A percentile compares a stretch with the other conserved stretches of the same genome.
These are phyloP conservation scores for Amniculicola lignicola DNA, from an alignment of 495 filamentous ascomycete species.

Conservation along the genomic window DNA sequence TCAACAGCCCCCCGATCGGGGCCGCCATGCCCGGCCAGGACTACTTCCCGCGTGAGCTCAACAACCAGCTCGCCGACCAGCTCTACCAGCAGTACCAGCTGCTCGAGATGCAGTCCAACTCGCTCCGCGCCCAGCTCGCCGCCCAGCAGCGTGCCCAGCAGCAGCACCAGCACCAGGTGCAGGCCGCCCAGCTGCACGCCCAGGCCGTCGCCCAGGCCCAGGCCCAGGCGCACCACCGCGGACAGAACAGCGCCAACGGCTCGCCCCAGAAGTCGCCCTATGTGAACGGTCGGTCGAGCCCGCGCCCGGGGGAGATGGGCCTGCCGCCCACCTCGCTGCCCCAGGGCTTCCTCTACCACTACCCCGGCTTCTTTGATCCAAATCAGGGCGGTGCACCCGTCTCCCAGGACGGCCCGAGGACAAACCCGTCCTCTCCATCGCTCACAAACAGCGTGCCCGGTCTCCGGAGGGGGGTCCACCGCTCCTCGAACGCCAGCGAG, in stretches of 20 bases:
- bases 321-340: conserved; percentile 49
- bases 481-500: conserved; percentile 55
- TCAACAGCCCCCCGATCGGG: conserved; percentile 37
- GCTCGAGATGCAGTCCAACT: conserved; percentile 64
- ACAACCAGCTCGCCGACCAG: conserved; percentile 52
- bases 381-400: conserved; percentile 42
- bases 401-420: conserved; percentile 43
- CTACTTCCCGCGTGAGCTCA: conserved; percentile 35
- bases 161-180: conserved; percentile 49
- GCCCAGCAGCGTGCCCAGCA: conserved; percentile 38
- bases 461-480: conserved; percentile 55
- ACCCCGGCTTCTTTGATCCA: conserved; percentile 48
- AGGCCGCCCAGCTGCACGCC: conserved; percentile 49
- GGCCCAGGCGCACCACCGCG: conserved; percentile 44
- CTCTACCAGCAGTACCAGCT: conserved; percentile 62
- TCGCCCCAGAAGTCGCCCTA: conserved; percentile 39
- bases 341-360: conserved; percentile 49
- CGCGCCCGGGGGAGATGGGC: conserved; percentile 41
- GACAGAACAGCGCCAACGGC: conserved; percentile 23
- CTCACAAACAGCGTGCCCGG: conserved; percentile 53
- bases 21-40: conserved; percentile 14
- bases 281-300: conserved; percentile 40
- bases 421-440: conserved; percentile 64
- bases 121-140: conserved; percentile 49
- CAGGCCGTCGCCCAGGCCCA: conserved; percentile 50